Evolutionary conservation across 2,329 filamentous ascomycete species (phyloP), one percentile per base, ranked within the genome.

Genomic region (Paraconiothyrium brasiliense): DNA sequence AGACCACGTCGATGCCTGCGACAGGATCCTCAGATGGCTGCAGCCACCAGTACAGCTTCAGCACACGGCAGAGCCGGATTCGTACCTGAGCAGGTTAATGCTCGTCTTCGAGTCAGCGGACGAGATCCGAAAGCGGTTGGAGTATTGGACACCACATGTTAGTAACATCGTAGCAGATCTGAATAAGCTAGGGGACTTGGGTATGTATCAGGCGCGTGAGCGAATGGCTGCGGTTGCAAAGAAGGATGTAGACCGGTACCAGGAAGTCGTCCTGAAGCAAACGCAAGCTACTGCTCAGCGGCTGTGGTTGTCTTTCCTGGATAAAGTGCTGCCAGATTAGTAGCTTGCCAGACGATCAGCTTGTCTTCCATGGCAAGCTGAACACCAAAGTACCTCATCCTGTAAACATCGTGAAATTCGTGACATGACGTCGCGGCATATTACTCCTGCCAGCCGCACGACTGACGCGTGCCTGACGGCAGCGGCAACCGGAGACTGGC

Each of bases 151-250:
- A 8, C 6, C 20, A 35, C 24, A 30, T 52, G 27, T 10, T 24
- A 16, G 39, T 10, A 24, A 30, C 10, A 56, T 52, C 35, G 4
- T 1, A 7, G 35, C 6, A 6, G 49, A 59, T 11, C 35, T 30
- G 41, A 6, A 11, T n/a, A 48, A 22, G 35, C n/a, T 61, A 7
- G 16, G 8, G 14, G 34, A 55, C 20, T 2, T 47, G 27, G 58
- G 14, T 34, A 2, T 46, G 32, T 61, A 51, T 34, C 32, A 61
- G 24, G 59, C 62, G 7, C 20, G 58, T 39, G 55, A 64, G 43
- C 50, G 62, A 39, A 22, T 64, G 37, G 35, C n/a, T 4, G 58
- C 62, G 8, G 58, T 59, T n/a, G 6, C 57, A 27, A 32, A 59
- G 49, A 56, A 44, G 13, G 46, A 59, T 39, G 30, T 49, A 0